These are phyloP conservation scores for Rhizopogon vesiculosus DNA, from an alignment of 768 basidiomycete genomes.

Conservation along the genomic window DNA sequence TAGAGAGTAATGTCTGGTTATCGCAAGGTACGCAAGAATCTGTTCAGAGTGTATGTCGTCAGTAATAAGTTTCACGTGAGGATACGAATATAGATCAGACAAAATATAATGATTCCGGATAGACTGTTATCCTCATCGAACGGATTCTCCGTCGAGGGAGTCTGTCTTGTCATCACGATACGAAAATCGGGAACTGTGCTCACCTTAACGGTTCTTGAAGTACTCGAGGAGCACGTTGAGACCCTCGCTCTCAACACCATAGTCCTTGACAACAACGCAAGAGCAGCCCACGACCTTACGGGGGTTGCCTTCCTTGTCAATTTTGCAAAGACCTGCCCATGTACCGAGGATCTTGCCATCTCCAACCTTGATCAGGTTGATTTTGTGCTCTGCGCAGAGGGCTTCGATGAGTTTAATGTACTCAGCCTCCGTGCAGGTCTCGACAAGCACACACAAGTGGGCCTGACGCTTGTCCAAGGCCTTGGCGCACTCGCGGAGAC, in stretches of 20 bases:
- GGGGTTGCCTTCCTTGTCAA: constrained; percentile 98
- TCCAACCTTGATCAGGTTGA: constrained; percentile 98
- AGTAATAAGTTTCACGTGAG: neutral
- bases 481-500: constrained; percentile 96
- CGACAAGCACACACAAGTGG: constrained; percentile 97
- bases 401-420: constrained; percentile 99
- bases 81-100: constrained; percentile 49
- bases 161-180: constrained; percentile 77
- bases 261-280: constrained; percentile 97
- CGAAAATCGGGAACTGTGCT: constrained; percentile 13
- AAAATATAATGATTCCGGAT: constrained; percentile 80
- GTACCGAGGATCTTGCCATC: constrained; percentile 97
- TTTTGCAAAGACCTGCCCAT: constrained; percentile 99
- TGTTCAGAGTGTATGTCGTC: neutral
- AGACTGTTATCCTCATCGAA: constrained; percentile 71
- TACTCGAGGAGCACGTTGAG: constrained; percentile 91
- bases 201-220: constrained; percentile 88
- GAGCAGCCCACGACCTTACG: constrained; percentile 92
- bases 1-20: neutral
- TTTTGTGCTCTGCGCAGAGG: constrained; percentile 98
- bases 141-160: constrained; percentile 84
- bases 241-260: constrained; percentile 92
- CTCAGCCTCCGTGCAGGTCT: constrained; percentile 98
- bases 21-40: neutral
- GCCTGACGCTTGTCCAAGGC: constrained; percentile 98